Base-by-base conservation (phyloP, 768 basidiomycete species). In the Tricholoma sp. region DNA sequence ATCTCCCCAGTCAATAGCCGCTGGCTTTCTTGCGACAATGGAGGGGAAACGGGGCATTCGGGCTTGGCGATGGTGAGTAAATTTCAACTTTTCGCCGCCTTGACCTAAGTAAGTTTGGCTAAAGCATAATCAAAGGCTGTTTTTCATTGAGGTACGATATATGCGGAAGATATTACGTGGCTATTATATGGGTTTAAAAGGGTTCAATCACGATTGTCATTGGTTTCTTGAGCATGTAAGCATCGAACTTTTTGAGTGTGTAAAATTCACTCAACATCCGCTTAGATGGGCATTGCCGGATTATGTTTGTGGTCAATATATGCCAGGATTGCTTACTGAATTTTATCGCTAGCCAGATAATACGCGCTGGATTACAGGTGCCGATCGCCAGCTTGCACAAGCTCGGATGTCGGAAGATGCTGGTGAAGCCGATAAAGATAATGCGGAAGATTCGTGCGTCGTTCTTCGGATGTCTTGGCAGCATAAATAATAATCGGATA, bases 21-120 rank as follows among this genome's bases (percentile, higher is more conserved):
- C 88, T n/a, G 88, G 85, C 10, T 86, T 90, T 54, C 75, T 92
- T 14, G 72, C 76, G 1, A 78, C 76, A 43, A 86, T 90, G 87
- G 80, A 91, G 59, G 87, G 85, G 1, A 76, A 75, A 52, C 72
- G 80, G 4, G 88, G 87, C 1, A 83, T 87, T 41, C 66, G 83
- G 27, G 86, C 85, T 9, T 90, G 88, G 88, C 65, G 84, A 74
- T 90, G 83, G 84, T 83, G 59, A 58, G 73, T 56, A n/a, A 18
- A 9, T n/a, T 52, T 24, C 50, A 24, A 41, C 24, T 27, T 27
- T 27, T n/a, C 27, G 27, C n/a, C 43, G 52, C 5, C 19, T 45
- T 29, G 24, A 29, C 29, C 16, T n/a, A 50, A 24, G 31, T 50
- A n/a, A n/a, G n/a, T n/a, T 11, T 18, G 22, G 21, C 55, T 46